Percentiles rank a stretch among this genome's conserved stretches.
Conservation (phyloP, 352 stramenopile genomes). For the Thalassiosira mediterranea region DNA sequence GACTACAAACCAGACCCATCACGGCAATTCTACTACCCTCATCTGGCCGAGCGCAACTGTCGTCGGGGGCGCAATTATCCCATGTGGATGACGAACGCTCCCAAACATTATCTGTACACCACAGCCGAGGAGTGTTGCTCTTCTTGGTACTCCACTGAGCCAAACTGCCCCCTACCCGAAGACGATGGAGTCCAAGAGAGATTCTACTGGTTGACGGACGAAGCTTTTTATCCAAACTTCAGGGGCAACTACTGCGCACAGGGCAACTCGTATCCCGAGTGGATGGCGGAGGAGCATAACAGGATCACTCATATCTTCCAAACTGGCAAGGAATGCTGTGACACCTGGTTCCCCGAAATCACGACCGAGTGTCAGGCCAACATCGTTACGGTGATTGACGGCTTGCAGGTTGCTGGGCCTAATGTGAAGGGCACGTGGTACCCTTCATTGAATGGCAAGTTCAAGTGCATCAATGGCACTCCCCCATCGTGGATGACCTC, state of each 20-base stretch:
- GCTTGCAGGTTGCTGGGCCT: conserved; percentile 11
- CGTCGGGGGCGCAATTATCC: conserved; percentile 14
- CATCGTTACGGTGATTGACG: conserved; percentile 2
- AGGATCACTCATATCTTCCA: conserved; percentile 17
- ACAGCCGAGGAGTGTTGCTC: conserved; percentile 20
- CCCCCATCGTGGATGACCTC: conserved; percentile 14
- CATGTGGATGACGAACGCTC: conserved; percentile 17
- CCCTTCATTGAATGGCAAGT: conserved; percentile 13
- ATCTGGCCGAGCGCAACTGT: conserved; percentile 15
- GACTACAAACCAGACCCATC: conserved; percentile 13
- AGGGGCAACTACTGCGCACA: conserved; percentile 14
- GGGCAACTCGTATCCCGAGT: conserved; percentile 23
- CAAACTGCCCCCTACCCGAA: conserved; percentile 5
- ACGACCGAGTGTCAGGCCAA: conserved; percentile 9
- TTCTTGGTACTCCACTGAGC: conserved; percentile 1
- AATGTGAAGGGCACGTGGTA: conserved; percentile 16
- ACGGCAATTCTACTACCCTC: conserved; percentile 18
- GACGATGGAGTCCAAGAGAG: conserved; percentile 29
- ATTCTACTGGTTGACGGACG: conserved; percentile 14
- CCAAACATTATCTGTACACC: conserved; percentile 29
- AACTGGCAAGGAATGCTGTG: conserved; percentile 16
- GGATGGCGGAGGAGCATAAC: conserved; percentile 17
- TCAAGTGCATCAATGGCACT: conserved; percentile 19
- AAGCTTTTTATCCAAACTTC: conserved; percentile 15
- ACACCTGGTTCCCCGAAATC: conserved; percentile 7